Conservation (phyloP, 768 basidiomycete species). For the Amanita jacksonii region DNA sequence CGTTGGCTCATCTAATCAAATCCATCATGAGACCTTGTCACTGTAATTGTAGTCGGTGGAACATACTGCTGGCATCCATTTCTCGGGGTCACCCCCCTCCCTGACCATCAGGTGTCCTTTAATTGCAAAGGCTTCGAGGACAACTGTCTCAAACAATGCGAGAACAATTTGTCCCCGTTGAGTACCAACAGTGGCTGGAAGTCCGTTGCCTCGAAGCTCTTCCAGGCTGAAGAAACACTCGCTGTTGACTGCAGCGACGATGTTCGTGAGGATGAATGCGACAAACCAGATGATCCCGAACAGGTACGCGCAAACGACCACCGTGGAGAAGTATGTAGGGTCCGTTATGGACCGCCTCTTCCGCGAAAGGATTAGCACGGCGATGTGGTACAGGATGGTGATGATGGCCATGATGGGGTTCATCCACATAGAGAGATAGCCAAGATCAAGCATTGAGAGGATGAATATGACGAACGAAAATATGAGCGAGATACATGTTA, state of each 20-base stretch:
- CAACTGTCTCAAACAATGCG: slow-evolving; percentile 16
- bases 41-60: neutral
- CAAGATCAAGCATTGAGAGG: slow-evolving; percentile 24
- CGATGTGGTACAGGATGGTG: slow-evolving; percentile 21
- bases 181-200: slow-evolving; percentile 18
- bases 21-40: neutral
- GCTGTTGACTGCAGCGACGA: slow-evolving; percentile 14
- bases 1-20: no score
- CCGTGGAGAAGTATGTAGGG: slow-evolving; percentile 25
- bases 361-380: slow-evolving; percentile 19
- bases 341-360: slow-evolving; percentile 16
- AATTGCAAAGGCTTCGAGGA: slow-evolving; percentile 18
- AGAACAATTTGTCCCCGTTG: slow-evolving; percentile 23
- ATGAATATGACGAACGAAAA: slow-evolving; percentile 19
- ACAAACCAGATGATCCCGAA: slow-evolving; percentile 22
- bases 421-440: slow-evolving; percentile 24
- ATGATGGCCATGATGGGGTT: slow-evolving; percentile 21
- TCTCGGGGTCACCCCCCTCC: slow-evolving; percentile 22
- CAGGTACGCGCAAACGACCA: slow-evolving; percentile 21
- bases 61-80: slow-evolving; percentile 15
- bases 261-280: slow-evolving; percentile 20
- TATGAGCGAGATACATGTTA: slow-evolving; percentile 18
- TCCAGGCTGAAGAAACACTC: slow-evolving; percentile 5
- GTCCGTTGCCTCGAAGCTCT: slow-evolving; percentile 14
- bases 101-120: slow-evolving; percentile 21